These are phyloP conservation scores for Aquilaria agallochum DNA, from an alignment of 441 rosid species.

Conservation along the genomic window DNA sequence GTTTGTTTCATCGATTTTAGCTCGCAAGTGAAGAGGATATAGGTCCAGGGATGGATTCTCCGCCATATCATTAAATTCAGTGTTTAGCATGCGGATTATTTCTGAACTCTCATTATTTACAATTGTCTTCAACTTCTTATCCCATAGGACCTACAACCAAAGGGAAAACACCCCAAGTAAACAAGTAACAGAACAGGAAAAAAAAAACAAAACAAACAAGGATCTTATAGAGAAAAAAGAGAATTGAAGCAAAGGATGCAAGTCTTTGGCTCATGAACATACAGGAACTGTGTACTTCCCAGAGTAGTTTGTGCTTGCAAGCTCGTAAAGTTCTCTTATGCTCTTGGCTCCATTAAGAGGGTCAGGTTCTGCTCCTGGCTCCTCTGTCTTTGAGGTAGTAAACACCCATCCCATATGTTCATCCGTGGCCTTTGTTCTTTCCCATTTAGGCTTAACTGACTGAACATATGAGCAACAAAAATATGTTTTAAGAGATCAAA, in stretches of 20 bases:
- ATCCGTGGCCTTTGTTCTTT: slow-evolving; percentile 73
- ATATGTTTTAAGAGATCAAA: slow-evolving; percentile 7
- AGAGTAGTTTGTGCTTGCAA: slow-evolving; percentile 62
- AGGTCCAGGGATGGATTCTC: slow-evolving; percentile 67
- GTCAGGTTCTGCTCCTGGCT: slow-evolving; percentile 73
- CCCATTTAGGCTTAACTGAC: slow-evolving; percentile 89
- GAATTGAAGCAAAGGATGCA: background rate
- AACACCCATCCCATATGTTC: slow-evolving; percentile 96
- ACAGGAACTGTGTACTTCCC: slow-evolving; percentile 92
- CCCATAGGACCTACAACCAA: slow-evolving; percentile 71
- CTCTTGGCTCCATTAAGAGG: slow-evolving; percentile 66
- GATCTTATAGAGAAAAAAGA: slow-evolving; percentile 2
- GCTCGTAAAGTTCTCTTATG: slow-evolving; percentile 70
- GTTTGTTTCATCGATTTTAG: slow-evolving; percentile 56
- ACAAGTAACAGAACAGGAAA: slow-evolving; percentile 7
- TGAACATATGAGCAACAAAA: slow-evolving; percentile 21
- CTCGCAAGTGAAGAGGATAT: slow-evolving; percentile 54
- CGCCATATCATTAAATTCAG: slow-evolving; percentile 76
- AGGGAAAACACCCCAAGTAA: slow-evolving; percentile 3
- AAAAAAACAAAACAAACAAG: background rate
- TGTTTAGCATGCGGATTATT: slow-evolving; percentile 73
- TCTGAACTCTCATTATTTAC: slow-evolving; percentile 84
- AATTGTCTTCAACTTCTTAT: slow-evolving; percentile 84
- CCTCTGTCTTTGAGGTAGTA: slow-evolving; percentile 53
- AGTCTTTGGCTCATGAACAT: slow-evolving; percentile 28